Percentiles rank a stretch among this genome's conserved stretches.
phyloP scores from a whole-genome alignment of 225 moss, liverwort and hornwort species.

The Pseudisothecium myosuroides region DNA sequence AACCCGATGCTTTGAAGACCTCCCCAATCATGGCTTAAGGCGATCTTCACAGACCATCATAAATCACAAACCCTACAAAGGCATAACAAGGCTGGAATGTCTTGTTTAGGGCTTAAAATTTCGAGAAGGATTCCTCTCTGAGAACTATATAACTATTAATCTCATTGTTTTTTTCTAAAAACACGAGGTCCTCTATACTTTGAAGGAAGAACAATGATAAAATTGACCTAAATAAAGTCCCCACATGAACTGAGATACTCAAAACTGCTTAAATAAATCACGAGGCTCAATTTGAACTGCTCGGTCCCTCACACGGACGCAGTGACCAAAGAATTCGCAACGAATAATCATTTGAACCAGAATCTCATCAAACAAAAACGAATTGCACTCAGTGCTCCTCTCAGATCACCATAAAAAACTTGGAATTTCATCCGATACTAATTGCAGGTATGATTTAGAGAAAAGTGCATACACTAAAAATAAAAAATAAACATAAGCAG shows the following conservation, averaged over 20 bases:
- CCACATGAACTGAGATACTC: background rate
- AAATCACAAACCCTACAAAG: background rate
- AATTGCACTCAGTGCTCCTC: background rate
- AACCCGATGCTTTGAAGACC: background rate
- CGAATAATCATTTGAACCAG: background rate
- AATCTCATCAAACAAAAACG: background rate
- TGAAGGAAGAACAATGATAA: background rate
- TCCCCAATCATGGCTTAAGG: background rate
- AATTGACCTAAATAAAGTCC: background rate
- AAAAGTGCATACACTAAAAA: too few species aligned
- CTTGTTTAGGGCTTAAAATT: background rate
- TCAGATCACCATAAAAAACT: background rate
- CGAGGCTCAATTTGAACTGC: background rate
- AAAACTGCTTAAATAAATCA: background rate
- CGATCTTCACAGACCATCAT: background rate
- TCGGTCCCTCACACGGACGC: background rate
- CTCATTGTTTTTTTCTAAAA: background rate
- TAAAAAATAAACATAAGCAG: background rate
- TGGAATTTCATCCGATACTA: background rate
- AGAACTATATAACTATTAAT: background rate
- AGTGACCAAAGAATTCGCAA: background rate
- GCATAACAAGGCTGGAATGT: background rate
- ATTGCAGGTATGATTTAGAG: background rate
- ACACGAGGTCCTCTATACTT: background rate
- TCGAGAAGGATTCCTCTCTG: background rate